Percentiles rank a stretch among this genome's conserved stretches.
phyloP scores from a whole-genome alignment of 2,329 filamentous ascomycete genomes.

The Exophiala viscosa region DNA sequence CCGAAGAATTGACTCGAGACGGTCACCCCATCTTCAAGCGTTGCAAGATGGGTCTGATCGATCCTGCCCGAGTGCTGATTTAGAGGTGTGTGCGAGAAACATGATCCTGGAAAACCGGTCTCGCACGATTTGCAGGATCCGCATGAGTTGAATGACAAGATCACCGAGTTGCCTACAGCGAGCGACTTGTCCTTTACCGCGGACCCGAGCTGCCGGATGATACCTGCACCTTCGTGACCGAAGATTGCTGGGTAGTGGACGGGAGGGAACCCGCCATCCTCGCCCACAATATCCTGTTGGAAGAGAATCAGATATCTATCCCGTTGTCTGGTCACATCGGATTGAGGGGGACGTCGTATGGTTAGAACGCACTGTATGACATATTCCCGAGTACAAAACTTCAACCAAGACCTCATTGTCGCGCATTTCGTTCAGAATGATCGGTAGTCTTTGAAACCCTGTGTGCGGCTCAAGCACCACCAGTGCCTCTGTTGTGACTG shows the following conservation, averaged over 20 bases:
- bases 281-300: too few species aligned
- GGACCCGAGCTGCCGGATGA: slow-evolving; percentile 44
- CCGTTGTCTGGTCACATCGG: too few species aligned
- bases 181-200: slow-evolving; percentile 36
- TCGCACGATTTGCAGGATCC: slow-evolving; percentile 34
- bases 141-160: slow-evolving; percentile 49
- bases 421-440: slow-evolving; percentile 67
- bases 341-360: too few species aligned
- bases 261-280: too few species aligned
- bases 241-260: slow-evolving; percentile 47
- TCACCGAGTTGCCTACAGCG: slow-evolving; percentile 43
- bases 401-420: slow-evolving; percentile 88
- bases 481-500: slow-evolving; percentile 53
- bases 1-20: slow-evolving; percentile 27
- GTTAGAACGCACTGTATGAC: slow-evolving; percentile 62
- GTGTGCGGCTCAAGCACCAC: slow-evolving; percentile 76
- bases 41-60: background rate
- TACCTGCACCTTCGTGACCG: slow-evolving; percentile 51
- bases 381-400: slow-evolving; percentile 83
- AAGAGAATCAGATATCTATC: too few species aligned
- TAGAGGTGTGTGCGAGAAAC: background rate
- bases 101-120: slow-evolving; percentile 14
- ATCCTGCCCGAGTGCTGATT: background rate
- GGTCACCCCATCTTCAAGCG: background rate
- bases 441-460: slow-evolving; percentile 51